A percentile compares a stretch with the other conserved stretches of the same genome.
These are phyloP conservation scores for Blastomyces emzantsi DNA, from an alignment of 2,329 filamentous ascomycete species.

Conservation along the genomic window DNA sequence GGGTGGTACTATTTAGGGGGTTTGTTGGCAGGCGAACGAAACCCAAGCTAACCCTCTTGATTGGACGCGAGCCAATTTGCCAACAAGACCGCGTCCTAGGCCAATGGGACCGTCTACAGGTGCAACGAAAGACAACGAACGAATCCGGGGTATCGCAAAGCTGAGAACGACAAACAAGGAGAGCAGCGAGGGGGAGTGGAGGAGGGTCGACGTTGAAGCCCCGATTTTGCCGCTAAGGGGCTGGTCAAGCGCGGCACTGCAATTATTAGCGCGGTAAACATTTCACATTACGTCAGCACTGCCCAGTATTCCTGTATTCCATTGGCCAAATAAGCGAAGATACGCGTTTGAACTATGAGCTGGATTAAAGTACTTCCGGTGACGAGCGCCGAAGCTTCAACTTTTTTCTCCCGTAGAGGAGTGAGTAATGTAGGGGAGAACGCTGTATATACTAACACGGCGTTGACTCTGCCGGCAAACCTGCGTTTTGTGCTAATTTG, in stretches of 20 bases:
- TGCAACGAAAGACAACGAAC: neutral
- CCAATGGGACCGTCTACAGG: neutral
- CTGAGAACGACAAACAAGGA: neutral
- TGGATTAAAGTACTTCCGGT: constrained; percentile 4
- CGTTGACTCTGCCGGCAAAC: neutral
- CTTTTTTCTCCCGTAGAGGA: neutral
- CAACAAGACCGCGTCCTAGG: neutral
- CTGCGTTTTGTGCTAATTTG: neutral
- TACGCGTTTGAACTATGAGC: neutral
- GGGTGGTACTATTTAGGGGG: neutral
- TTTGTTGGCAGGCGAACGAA: neutral
- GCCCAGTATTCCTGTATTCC: no score
- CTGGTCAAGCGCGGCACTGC: neutral
- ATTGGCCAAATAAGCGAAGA: neutral
- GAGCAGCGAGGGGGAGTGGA: neutral
- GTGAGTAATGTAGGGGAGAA: neutral
- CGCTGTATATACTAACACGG: neutral
- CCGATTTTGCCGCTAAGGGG: neutral
- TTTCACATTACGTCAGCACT: neutral
- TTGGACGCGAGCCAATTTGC: constrained; percentile 1
- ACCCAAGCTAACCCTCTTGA: neutral
- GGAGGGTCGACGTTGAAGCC: neutral
- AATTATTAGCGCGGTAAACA: neutral
- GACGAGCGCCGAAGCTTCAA: neutral
- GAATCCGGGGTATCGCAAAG: neutral